Evolutionary conservation across 1,284 basidiomycete species (phyloP).

Genomic region (Inonotus hispidus): DNA sequence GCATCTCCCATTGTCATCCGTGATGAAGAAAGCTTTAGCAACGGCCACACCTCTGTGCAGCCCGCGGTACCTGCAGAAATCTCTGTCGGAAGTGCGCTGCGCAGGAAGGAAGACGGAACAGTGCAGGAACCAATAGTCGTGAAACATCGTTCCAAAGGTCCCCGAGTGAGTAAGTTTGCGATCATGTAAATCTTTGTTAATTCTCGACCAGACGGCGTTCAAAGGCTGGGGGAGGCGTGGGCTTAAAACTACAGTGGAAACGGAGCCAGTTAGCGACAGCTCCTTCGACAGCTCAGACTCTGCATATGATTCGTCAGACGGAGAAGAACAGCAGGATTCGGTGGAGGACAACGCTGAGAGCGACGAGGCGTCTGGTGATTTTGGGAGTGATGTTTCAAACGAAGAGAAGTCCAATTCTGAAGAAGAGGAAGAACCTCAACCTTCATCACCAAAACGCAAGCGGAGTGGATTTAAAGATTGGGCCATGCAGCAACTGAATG

Average conservation of each 20-base stretch:
- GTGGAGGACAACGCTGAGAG: constrained; percentile 6
- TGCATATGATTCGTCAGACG: constrained; percentile 44
- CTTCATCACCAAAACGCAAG: constrained; percentile 33
- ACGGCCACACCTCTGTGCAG: not conserved
- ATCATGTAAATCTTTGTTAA: not conserved
- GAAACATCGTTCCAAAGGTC: constrained; percentile 33
- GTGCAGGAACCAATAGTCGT: constrained; percentile 42
- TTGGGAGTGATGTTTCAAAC: constrained; percentile 20
- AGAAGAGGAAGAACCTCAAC: constrained; percentile 15
- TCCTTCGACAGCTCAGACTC: constrained; percentile 79
- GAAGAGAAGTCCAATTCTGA: constrained; percentile 21
- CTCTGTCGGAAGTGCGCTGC: constrained; percentile 47
- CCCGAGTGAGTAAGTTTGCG: constrained; percentile 34
- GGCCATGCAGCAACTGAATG: constrained; percentile 71
- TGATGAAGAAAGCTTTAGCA: not conserved
- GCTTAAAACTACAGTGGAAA: not conserved
- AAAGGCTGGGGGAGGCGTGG: constrained; percentile 39
- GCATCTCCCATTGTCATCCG: constrained; percentile 10
- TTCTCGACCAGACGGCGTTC: constrained; percentile 30
- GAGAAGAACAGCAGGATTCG: constrained; percentile 27
- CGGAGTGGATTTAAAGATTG: constrained; percentile 74
- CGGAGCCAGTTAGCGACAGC: constrained; percentile 32
- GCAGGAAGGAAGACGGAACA: constrained; percentile 53
- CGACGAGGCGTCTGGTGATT: constrained; percentile 17
- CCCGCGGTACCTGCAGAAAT: not conserved